A percentile compares a stretch with the other conserved stretches of the same genome.
These are phyloP conservation scores for Fraxinus floribunda DNA, from an alignment of 305 asterid genomes.

Conservation along the genomic window DNA sequence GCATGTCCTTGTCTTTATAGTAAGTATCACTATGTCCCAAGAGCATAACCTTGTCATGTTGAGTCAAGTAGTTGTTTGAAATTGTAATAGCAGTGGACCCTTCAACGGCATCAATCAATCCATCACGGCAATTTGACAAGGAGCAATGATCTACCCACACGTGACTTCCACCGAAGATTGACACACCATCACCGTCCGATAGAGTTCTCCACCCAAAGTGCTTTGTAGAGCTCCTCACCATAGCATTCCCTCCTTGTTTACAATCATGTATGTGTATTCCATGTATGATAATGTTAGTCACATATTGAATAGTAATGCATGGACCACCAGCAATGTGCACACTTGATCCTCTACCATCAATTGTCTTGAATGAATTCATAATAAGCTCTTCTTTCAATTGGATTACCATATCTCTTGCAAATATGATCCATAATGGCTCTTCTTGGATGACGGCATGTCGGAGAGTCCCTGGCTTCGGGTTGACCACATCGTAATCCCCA, in stretches of 20 bases:
- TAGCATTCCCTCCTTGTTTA: constrained; percentile 66
- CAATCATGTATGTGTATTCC: constrained; percentile 73
- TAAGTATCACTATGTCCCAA: constrained; percentile 61
- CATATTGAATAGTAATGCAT: constrained; percentile 65
- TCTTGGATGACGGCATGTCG: constrained; percentile 59
- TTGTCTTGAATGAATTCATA: constrained; percentile 75
- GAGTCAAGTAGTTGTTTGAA: constrained; percentile 69
- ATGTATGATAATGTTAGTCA: constrained; percentile 64
- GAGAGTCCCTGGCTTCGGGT: constrained; percentile 66
- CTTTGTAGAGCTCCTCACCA: constrained; percentile 56
- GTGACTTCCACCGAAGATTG: constrained; percentile 63
- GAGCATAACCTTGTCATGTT: constrained; percentile 76
- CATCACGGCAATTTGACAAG: constrained; percentile 59
- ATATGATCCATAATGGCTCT: constrained; percentile 68
- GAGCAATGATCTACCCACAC: constrained; percentile 82
- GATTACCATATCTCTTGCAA: constrained; percentile 67
- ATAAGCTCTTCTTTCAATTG: constrained; percentile 61
- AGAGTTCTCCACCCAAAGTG: constrained; percentile 69
- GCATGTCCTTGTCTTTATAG: constrained; percentile 62
- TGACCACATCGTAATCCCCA: constrained; percentile 52
- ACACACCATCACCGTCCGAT: constrained; percentile 80
- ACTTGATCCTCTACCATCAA: constrained; percentile 70
- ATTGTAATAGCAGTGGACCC: constrained; percentile 70
- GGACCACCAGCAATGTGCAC: constrained; percentile 80
- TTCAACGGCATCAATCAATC: constrained; percentile 61